Conservation (phyloP, 179 eudicot genomes). For the Nepenthes alata region DNA sequence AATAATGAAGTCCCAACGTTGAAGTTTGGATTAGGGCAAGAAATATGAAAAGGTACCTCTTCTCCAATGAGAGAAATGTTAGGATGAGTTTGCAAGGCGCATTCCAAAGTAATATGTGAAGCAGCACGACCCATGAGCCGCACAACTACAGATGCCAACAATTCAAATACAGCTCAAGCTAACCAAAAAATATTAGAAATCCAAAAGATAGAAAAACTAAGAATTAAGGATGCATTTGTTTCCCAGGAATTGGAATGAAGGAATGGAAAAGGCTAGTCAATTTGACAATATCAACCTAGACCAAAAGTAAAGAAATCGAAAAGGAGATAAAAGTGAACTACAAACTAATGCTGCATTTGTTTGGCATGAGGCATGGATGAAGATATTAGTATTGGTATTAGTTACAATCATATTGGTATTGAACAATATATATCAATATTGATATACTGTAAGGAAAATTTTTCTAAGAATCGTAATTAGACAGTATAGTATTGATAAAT, state of each 20-base stretch:
- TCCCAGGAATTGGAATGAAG: too few relatives aligned
- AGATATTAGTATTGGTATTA: too few relatives aligned
- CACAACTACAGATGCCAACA: conserved; percentile 47
- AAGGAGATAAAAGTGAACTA: background rate
- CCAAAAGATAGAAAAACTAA: background rate
- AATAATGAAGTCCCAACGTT: too few relatives aligned
- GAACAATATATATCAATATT: too few relatives aligned
- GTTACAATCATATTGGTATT: too few relatives aligned
- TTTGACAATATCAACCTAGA: background rate
- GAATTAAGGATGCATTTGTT: background rate
- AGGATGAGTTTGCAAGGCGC: conserved; percentile 98
- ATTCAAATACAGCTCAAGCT: conserved; percentile 6
- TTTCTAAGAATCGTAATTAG: too few relatives aligned
- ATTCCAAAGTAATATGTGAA: conserved; percentile 94
- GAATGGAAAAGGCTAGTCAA: background rate
- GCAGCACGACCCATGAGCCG: conserved; percentile 99
- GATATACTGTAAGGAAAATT: too few relatives aligned
- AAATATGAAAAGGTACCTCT: conserved; percentile 40
- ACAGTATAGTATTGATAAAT: too few relatives aligned
- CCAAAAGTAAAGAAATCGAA: background rate
- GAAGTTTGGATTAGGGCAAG: background rate
- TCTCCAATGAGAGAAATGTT: conserved; percentile 91
- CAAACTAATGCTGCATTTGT: too few relatives aligned
- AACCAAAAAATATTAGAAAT: background rate
- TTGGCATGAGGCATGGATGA: too few relatives aligned